Evolutionary conservation across 345 rosid species (phyloP).

Genomic region (Arabidopsis thaliana): TAIR10.1 NC_003074.8:9553501-9554000

Average conservation of each 20-base stretch:
- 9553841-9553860: constrained; percentile 58
- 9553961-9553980: constrained; percentile 61
- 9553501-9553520: constrained; percentile 30
- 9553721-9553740: constrained; percentile 6
- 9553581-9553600: not conserved
- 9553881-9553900: constrained; percentile 63
- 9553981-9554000: constrained; percentile 52
- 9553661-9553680: not conserved
- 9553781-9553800: constrained; percentile 60
- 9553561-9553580: constrained; percentile 14
- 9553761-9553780: constrained; percentile 20
- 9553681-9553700: not conserved
- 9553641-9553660: not conserved
- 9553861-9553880: constrained; percentile 49
- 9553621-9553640: not conserved
- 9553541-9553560: constrained; percentile 23
- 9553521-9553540: constrained; percentile 14
- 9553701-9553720: constrained; percentile 21
- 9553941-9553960: constrained; percentile 66
- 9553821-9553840: constrained; percentile 59
- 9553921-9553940: constrained; percentile 64
- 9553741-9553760: constrained; percentile 12
- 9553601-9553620: not conserved
- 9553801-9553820: constrained; percentile 78
- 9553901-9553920: constrained; percentile 55